A percentile compares a stretch with the other conserved stretches of the same genome.
Evolutionary conservation across 495 filamentous ascomycete species (phyloP).

Genomic region (Stereocaulon alpinum): DNA sequence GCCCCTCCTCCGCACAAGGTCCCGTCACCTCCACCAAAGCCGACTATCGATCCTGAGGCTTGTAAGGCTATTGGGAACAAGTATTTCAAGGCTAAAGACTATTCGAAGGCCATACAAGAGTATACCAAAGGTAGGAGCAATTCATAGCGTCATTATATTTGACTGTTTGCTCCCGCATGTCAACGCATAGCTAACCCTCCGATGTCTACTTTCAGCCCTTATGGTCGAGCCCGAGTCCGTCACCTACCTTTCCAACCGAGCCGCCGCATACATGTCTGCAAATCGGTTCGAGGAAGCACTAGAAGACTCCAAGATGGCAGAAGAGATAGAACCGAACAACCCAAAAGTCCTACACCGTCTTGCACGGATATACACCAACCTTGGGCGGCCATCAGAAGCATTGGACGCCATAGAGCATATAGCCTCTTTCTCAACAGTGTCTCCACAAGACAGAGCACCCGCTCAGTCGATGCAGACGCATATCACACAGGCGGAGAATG

Average conservation of each 20-base stretch:
- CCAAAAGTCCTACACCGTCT: constrained; percentile 79
- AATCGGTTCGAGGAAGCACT: constrained; percentile 67
- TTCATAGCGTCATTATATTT: neutral
- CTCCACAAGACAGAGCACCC: constrained; percentile 68
- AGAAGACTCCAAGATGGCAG: constrained; percentile 71
- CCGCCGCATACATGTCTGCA: constrained; percentile 83
- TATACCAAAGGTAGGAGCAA: constrained; percentile 73
- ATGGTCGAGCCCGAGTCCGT: constrained; percentile 66
- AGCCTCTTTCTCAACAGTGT: constrained; percentile 45
- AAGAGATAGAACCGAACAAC: constrained; percentile 71
- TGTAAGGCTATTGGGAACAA: constrained; percentile 93
- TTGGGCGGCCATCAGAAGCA: constrained; percentile 79
- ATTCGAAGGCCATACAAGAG: constrained; percentile 71
- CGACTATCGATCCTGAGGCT: constrained; percentile 63
- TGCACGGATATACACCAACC: constrained; percentile 74
- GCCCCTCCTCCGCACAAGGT: constrained; percentile 70
- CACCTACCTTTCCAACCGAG: constrained; percentile 90
- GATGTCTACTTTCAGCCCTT: constrained; percentile 49
- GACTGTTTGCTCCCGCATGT: neutral
- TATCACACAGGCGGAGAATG: constrained; percentile 68
- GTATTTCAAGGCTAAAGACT: constrained; percentile 88
- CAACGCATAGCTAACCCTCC: neutral
- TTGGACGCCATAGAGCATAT: constrained; percentile 67
- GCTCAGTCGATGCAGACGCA: constrained; percentile 78
- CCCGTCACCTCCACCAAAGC: constrained; percentile 38